These are phyloP conservation scores for Helichrysum umbraculigerum DNA, from an alignment of 129 eudicot genomes.

Conservation along the genomic window DNA sequence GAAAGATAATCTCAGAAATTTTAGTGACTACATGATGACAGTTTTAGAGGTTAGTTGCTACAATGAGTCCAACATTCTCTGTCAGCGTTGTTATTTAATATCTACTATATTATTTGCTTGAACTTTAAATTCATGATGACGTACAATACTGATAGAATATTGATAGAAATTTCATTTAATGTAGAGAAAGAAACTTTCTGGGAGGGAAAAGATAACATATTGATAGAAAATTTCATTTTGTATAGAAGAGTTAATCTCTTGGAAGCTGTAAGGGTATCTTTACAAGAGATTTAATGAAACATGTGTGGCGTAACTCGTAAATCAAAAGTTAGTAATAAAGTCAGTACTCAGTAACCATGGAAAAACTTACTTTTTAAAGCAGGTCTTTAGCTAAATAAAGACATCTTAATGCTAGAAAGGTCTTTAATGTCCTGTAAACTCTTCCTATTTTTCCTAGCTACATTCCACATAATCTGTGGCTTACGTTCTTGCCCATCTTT, in stretches of 20 bases:
- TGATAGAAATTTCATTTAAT: neutral
- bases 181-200: neutral
- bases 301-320: neutral
- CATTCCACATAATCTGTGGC: neutral
- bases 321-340: neutral
- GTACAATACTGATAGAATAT: neutral
- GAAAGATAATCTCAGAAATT: slow-evolving; percentile 84
- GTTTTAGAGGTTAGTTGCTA: slow-evolving; percentile 76
- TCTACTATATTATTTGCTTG: neutral
- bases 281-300: neutral
- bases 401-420: neutral
- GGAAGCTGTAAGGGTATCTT: neutral
- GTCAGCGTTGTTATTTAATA: slow-evolving; percentile 3
- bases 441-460: neutral
- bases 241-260: neutral
- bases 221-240: slow-evolving; percentile 1
- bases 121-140: neutral
- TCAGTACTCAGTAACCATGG: neutral
- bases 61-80: neutral
- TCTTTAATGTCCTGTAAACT: neutral
- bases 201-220: slow-evolving; percentile 2
- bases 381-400: neutral
- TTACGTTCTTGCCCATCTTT: neutral
- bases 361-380: neutral
- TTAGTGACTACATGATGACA: slow-evolving; percentile 93